phyloP scores from a whole-genome alignment of 306 rosid genomes.

The Erythrophleum fordii region DNA sequence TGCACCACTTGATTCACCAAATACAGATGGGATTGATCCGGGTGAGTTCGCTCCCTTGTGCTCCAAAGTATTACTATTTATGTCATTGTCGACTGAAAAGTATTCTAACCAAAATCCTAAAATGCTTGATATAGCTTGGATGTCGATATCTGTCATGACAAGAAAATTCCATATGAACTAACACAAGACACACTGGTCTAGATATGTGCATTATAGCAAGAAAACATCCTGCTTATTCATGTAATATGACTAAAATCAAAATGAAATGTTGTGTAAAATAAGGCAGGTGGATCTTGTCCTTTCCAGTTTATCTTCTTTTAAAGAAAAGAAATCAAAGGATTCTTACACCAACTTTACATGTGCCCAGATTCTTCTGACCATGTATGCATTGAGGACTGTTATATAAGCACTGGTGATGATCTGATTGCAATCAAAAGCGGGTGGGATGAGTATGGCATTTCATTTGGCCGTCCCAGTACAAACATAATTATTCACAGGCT shows the following conservation, averaged over 20 bases:
- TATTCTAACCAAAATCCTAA: constrained; percentile 16
- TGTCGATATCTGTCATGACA: neutral
- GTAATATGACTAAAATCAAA: neutral
- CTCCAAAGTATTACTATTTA: constrained; percentile 8
- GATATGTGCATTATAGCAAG: neutral
- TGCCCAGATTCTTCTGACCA: constrained; percentile 69
- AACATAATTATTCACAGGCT: constrained; percentile 64
- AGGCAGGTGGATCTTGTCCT: neutral
- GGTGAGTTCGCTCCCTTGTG: constrained; percentile 50
- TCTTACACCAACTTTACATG: constrained; percentile 38
- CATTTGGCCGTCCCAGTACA: constrained; percentile 68
- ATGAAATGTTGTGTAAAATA: neutral
- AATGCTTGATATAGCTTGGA: constrained; percentile 21
- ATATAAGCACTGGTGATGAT: constrained; percentile 87
- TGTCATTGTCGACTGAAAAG: constrained; percentile 3
- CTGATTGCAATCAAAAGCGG: constrained; percentile 81
- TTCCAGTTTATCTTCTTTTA: neutral
- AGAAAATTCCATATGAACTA: constrained; percentile 10
- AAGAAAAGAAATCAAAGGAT: neutral
- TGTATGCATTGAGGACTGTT: constrained; percentile 84
- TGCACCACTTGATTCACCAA: constrained; percentile 77
- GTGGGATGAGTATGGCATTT: constrained; percentile 85
- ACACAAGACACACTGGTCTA: constrained; percentile 13
- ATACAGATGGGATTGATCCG: constrained; percentile 84
- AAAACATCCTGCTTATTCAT: neutral